A percentile compares a stretch with the other conserved stretches of the same genome.
Conservation (phyloP, 1,139 yeast genomes). For the Spathaspora jeffriesii region DNA sequence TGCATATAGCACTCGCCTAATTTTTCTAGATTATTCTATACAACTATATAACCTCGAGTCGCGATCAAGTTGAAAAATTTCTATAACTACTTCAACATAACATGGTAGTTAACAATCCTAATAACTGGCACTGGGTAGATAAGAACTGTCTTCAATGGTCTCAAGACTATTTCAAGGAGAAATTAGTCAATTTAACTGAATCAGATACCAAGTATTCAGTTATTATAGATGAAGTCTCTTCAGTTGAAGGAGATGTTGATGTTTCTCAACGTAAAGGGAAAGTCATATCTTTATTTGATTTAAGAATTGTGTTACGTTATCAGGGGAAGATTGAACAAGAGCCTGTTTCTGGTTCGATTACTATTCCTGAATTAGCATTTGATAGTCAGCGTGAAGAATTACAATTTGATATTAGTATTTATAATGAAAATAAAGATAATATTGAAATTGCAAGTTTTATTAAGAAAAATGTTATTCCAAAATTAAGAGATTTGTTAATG, state of each 20-base stretch:
- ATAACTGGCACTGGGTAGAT: constrained; percentile 95
- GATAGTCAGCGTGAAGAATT: constrained; percentile 85
- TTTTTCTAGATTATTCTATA: constrained; percentile 18
- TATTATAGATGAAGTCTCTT: constrained; percentile 54
- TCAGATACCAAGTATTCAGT: constrained; percentile 38
- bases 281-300: constrained; percentile 87
- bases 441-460: constrained; percentile 56
- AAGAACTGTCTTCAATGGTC: constrained; percentile 96
- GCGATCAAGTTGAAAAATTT: background rate
- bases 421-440: constrained; percentile 56
- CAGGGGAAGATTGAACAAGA: constrained; percentile 45
- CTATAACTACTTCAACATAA: background rate
- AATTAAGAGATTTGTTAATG: constrained; percentile 58
- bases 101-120: constrained; percentile 54
- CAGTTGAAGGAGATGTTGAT: constrained; percentile 93
- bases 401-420: constrained; percentile 75
- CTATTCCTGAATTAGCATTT: constrained; percentile 93
- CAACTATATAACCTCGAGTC: background rate
- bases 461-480: constrained; percentile 65
- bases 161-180: constrained; percentile 65
- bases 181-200: constrained; percentile 52
- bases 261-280: constrained; percentile 97
- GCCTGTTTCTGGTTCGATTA: constrained; percentile 65
- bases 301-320: constrained; percentile 65
- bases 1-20: constrained; percentile 4